Evolutionary conservation across 2,329 filamentous ascomycete genomes (phyloP), one percentile per base, ranked within the genome.

Genomic region (Colletotrichum kahawae): DNA sequence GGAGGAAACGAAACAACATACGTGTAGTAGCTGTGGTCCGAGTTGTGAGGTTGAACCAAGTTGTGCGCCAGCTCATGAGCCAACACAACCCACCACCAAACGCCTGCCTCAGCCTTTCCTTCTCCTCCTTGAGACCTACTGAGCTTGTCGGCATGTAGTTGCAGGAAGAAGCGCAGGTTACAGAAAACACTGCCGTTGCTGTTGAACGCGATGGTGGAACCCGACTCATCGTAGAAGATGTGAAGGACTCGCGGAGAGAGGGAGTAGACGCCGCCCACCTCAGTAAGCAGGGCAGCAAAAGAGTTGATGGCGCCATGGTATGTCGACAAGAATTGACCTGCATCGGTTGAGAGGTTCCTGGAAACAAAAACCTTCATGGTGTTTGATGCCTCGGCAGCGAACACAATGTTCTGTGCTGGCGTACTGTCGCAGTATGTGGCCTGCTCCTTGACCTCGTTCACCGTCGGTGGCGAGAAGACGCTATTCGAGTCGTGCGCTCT

Each of bases 41-140:
- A 88, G 80, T 93, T 93, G 83, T 98, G 96, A 77, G 92, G 90
- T 48, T 86, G 85, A 10, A 98, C 95, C 70, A 99, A 86, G 82
- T 99, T 99, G 85, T 99, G 97, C 73, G 97, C 96, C 83, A 99
- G 86, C 85, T 99, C 97, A 82, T 99, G 97, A 77, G 95, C 97
- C 76, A 98, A 83, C n/a, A 97, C 95, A 77, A 98, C 94, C 91
- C 94, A 98, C 96, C 96, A 98, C 88, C 96, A 98, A 1, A 93
- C 91, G 72, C 92, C 87, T 4, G 95, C 95, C 76, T 97, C 94
- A 5, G 77, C 88, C 81, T 87, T 92, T 18, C 87, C 90, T 69
- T 88, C 85, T 3, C 82, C 24, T 77, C 29, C 63, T 81, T 27
- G 78, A 57, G 27, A 82, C 64, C 72, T 85, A 64, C 77, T 79